Percentiles rank a stretch among this genome's conserved stretches.
Evolutionary conservation across 306 rosid genomes (phyloP).

Genomic region (Dalbergia cultrata): DNA sequence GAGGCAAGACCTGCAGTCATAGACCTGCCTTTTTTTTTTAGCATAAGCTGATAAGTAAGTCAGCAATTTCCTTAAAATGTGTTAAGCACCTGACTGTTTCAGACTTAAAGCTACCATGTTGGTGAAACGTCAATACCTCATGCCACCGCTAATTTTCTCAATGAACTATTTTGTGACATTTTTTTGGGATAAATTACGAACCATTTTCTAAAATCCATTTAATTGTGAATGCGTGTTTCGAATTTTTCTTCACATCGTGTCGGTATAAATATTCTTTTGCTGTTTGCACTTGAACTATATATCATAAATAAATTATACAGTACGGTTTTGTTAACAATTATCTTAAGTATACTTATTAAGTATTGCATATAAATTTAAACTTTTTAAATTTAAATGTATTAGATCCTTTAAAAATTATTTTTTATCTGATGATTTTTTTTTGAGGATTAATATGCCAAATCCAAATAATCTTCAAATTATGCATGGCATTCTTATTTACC

Average conservation of each 20-base stretch:
- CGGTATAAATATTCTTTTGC: background rate
- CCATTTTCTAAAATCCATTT: too few relatives aligned
- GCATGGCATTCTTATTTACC: background rate
- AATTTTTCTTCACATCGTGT: background rate
- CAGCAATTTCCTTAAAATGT: conserved; percentile 46
- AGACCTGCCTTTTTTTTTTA: conserved; percentile 36
- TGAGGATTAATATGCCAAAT: background rate
- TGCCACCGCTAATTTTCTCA: background rate
- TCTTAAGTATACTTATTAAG: too few relatives aligned
- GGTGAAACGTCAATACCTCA: conserved; percentile 34
- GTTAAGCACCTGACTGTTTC: conserved; percentile 23
- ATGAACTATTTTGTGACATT: background rate
- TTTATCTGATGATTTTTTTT: too few relatives aligned
- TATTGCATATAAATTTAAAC: too few relatives aligned
- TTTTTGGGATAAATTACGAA: too few relatives aligned
- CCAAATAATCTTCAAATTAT: background rate
- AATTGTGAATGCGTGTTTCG: background rate
- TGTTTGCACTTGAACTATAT: conserved; percentile 35
- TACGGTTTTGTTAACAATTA: too few relatives aligned
- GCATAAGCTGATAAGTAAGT: conserved; percentile 26
- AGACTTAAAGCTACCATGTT: conserved; percentile 22
- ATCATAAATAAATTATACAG: background rate
- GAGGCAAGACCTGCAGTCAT: conserved; percentile 29
- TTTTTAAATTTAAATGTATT: too few relatives aligned
- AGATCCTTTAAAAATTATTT: too few relatives aligned